Evolutionary conservation across 805 yeast species (phyloP).

Genomic region (Wickerhamiella azymoides): DNA sequence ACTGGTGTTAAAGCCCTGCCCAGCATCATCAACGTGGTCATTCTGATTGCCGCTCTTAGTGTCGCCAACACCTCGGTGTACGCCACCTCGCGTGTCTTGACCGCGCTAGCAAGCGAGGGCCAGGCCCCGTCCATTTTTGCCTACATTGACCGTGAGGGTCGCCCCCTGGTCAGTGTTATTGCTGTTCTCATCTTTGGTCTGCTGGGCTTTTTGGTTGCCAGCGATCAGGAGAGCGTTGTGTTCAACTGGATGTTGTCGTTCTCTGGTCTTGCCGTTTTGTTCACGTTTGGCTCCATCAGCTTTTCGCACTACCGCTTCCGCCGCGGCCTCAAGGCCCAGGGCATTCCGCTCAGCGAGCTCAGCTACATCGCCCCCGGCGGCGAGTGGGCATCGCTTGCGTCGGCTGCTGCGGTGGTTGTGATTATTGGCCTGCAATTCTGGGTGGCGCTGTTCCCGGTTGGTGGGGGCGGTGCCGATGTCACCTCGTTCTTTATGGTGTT

Average conservation of each 20-base stretch:
- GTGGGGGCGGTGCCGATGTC: conserved; percentile 29
- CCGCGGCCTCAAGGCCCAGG: conserved; percentile 45
- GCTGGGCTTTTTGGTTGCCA: conserved; percentile 44
- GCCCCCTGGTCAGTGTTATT: conserved; percentile 47
- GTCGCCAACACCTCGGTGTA: conserved; percentile 65
- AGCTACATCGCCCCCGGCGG: conserved; percentile 52
- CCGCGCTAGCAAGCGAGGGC: conserved; percentile 50
- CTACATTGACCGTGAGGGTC: conserved; percentile 51
- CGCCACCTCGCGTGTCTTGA: conserved; percentile 53
- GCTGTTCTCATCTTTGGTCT: conserved; percentile 41
- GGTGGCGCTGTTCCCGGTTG: conserved; percentile 57
- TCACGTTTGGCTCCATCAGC: conserved; percentile 51
- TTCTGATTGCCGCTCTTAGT: conserved; percentile 50
- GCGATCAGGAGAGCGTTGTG: conserved; percentile 37
- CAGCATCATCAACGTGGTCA: conserved; percentile 52
- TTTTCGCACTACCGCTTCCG: conserved; percentile 50
- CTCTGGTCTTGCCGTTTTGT: conserved; percentile 48
- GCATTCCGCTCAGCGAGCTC: conserved; percentile 49
- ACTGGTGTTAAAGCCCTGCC: conserved; percentile 57
- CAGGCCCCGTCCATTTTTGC: conserved; percentile 44
- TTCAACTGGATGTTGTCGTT: conserved; percentile 54
- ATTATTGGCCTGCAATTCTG: conserved; percentile 61
- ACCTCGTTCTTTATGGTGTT: conserved; percentile 49
- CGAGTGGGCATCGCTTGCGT: conserved; percentile 45
- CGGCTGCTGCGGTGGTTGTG: conserved; percentile 38